Conservation (phyloP, 225 moss, liverwort and hornwort genomes). For the Climacium dendroides region DNA sequence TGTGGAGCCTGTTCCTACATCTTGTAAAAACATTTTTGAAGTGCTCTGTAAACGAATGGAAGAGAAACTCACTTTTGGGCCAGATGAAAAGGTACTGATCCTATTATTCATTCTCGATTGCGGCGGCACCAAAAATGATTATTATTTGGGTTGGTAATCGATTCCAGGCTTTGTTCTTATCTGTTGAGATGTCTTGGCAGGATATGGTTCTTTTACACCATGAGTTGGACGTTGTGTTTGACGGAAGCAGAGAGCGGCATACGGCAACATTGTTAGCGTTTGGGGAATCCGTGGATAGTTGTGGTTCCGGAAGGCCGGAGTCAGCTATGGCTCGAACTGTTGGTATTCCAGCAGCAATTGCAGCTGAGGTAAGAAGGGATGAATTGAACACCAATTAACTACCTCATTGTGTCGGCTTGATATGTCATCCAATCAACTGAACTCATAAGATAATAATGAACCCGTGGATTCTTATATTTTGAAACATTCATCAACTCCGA, state of each 20-base stretch:
- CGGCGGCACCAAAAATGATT: background rate
- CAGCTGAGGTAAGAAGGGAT: slow-evolving; percentile 59
- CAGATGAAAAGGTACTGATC: slow-evolving; percentile 61
- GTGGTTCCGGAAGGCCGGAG: slow-evolving; percentile 30
- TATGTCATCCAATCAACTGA: background rate
- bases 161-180: background rate
- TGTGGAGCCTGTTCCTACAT: slow-evolving; percentile 38
- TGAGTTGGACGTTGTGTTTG: slow-evolving; percentile 55
- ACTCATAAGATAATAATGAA: background rate
- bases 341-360: slow-evolving; percentile 82
- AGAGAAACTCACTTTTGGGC: slow-evolving; percentile 56
- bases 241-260: slow-evolving; percentile 55
- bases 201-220: slow-evolving; percentile 93
- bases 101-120: background rate
- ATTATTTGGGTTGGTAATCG: background rate
- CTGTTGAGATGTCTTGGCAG: slow-evolving; percentile 13
- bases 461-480: background rate
- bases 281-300: slow-evolving; percentile 38
- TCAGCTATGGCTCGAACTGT: slow-evolving; percentile 90
- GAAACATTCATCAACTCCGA: background rate
- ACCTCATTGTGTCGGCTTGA: background rate
- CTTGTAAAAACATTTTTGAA: slow-evolving; percentile 65
- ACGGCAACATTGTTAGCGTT: slow-evolving; percentile 68
- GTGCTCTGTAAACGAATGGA: slow-evolving; percentile 78
- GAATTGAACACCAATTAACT: background rate